phyloP scores from a whole-genome alignment of 1,284 basidiomycete species.

The Schizopora paradoxa region DNA sequence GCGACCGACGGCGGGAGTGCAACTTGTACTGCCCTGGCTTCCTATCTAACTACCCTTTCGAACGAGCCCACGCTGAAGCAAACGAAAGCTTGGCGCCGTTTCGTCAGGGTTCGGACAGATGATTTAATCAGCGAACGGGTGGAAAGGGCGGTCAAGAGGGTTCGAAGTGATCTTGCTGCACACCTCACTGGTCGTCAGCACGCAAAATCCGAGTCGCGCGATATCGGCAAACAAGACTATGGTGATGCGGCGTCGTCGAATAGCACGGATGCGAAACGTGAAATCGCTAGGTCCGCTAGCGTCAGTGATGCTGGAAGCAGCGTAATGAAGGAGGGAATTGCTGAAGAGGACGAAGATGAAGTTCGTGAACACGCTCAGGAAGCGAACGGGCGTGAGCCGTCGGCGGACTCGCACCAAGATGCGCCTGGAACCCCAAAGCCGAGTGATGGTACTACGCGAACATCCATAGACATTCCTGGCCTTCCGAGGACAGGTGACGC shows the following conservation, averaged over 20 bases:
- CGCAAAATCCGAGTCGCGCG: slow-evolving; percentile 9
- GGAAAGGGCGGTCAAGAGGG: slow-evolving; percentile 82
- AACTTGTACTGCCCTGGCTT: slow-evolving; percentile 66
- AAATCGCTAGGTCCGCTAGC: slow-evolving; percentile 25
- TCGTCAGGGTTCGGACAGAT: slow-evolving; percentile 77
- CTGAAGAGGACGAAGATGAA: slow-evolving; percentile 27
- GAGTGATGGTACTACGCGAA: slow-evolving; percentile 3
- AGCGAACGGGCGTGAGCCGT: slow-evolving; percentile 15
- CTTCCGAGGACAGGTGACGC: slow-evolving; percentile 1
- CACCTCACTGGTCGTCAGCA: slow-evolving; percentile 34
- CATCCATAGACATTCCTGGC: slow-evolving; percentile 12
- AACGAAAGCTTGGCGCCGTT: slow-evolving; percentile 76
- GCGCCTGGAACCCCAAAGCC: slow-evolving; percentile 12
- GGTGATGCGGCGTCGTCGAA: slow-evolving; percentile 8
- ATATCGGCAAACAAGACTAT: slow-evolving; percentile 14
- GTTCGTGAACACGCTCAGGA: slow-evolving; percentile 26
- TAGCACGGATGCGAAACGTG: slow-evolving; percentile 1
- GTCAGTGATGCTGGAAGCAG: slow-evolving; percentile 21
- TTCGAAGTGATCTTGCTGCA: slow-evolving; percentile 76
- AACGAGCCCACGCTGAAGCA: slow-evolving; percentile 60
- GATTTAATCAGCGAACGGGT: slow-evolving; percentile 82
- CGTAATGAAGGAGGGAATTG: not conserved
- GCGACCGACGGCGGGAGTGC: slow-evolving; percentile 13
- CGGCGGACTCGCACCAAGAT: slow-evolving; percentile 9
- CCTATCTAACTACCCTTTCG: slow-evolving; percentile 73